A percentile compares a stretch with the other conserved stretches of the same genome.
Evolutionary conservation across 306 rosid genomes (phyloP).

Genomic region (Sophora flavescens): DNA sequence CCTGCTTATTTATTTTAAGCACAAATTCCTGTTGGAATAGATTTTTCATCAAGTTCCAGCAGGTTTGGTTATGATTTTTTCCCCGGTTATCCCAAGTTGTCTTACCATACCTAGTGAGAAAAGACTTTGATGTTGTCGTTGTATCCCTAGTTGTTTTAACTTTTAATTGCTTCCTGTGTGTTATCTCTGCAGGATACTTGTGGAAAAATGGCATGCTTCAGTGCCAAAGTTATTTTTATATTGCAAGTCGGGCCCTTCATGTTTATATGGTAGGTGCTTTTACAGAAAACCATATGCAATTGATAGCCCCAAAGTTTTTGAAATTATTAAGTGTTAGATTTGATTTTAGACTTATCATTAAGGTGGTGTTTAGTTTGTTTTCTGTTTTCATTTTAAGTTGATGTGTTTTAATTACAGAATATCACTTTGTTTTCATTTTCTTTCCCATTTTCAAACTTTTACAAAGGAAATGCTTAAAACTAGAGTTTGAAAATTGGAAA

Average conservation of each 20-base stretch:
- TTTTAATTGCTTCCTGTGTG: constrained; percentile 41
- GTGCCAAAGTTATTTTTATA: constrained; percentile 50
- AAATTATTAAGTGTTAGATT: constrained; percentile 16
- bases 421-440: too few species aligned
- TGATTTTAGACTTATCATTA: constrained; percentile 31
- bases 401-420: too few species aligned
- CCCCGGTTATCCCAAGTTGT: too few species aligned
- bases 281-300: constrained; percentile 34
- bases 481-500: too few species aligned
- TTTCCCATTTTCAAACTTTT: background rate
- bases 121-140: background rate
- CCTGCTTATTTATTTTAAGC: background rate
- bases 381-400: too few species aligned
- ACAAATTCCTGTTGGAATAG: background rate
- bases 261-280: constrained; percentile 53
- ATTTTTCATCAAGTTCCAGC: constrained; percentile 15
- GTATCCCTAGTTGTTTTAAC: constrained; percentile 21
- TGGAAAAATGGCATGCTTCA: constrained; percentile 52
- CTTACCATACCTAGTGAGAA: too few species aligned
- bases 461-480: too few species aligned
- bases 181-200: constrained; percentile 61
- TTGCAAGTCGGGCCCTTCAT: constrained; percentile 50
- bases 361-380: too few species aligned
- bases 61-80: background rate
- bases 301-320: constrained; percentile 2